Evolutionary conservation across 2,329 filamentous ascomycete species (phyloP), one percentile per base, ranked within the genome.

Genomic region (Leptosphaerulina australis): DNA sequence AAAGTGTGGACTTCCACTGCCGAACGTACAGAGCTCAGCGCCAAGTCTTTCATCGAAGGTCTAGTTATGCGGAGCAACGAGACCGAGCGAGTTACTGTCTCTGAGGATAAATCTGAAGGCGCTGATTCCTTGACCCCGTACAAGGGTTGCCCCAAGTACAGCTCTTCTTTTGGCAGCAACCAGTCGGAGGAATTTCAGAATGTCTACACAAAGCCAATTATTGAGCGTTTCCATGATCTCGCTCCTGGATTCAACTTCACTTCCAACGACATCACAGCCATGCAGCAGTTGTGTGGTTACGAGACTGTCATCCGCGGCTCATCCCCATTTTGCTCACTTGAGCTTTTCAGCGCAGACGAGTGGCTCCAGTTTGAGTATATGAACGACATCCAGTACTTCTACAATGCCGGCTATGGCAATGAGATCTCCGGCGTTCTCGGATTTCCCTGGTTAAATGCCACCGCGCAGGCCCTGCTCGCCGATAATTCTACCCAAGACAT

Each of bases 291-390:
- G 3, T 87, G 84, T 61, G 84, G 84, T 1, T 87, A 87, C 63
- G 84, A 87, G 67, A 82, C 81, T 0, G 84, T 86, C 14, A 85
- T 86, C 52, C 79, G 79, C 0, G 84, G 84, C 2, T 79, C 76
- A 35, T 86, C 83, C 0, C 79, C 79, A 0, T 86, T 87, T 67
- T 87, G 84, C 70, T 77, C 81, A 44, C 74, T 83, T 0, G 76
- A 80, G 12, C 75, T 86, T 10, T 87, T 87, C 63, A 75, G 77
- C 1, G 77, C 83, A 0, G 79, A 84, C 56, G 84, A 87, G 54
- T 87, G 84, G 84, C 80, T 87, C n/a, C 76, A 76, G 2, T 87
- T 84, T 72, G 84, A 87, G 68, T 87, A 87, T 63, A 77, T 81
- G 10, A 83, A 84, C 55, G 84, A 87, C 55, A 72, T 87, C 55